Conservation (phyloP, 2,329 filamentous ascomycete species). For the Tolypocladium nubicola region DNA sequence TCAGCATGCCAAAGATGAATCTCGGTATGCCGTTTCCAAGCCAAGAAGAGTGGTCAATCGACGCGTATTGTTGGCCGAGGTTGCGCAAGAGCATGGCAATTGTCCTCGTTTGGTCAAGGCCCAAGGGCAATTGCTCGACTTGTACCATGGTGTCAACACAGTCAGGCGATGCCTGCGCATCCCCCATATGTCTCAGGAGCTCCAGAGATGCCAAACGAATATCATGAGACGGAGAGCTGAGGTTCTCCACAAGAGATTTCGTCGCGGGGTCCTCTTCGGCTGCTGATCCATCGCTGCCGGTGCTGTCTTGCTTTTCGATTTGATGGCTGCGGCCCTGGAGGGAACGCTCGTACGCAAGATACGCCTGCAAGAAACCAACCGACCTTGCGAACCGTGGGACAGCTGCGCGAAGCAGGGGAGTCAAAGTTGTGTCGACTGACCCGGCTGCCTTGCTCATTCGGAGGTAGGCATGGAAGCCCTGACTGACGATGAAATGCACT, state of each 20-base stretch:
- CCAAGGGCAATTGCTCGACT: slow-evolving; percentile 70
- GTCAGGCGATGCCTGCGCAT: slow-evolving; percentile 11
- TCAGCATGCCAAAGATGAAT: slow-evolving; percentile 84
- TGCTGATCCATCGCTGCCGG: slow-evolving; percentile 30
- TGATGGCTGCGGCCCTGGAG: slow-evolving; percentile 7
- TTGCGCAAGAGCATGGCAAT: slow-evolving; percentile 82
- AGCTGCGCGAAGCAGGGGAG: slow-evolving; percentile 53
- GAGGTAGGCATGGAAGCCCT: slow-evolving; percentile 64
- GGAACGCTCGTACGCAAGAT: slow-evolving; percentile 42
- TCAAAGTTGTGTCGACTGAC: slow-evolving; percentile 49
- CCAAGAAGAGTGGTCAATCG: slow-evolving; percentile 49
- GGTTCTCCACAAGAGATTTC: slow-evolving; percentile 56
- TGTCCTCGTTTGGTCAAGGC: slow-evolving; percentile 62
- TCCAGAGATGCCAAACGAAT: slow-evolving; percentile 64
- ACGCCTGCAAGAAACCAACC: slow-evolving; percentile 54
- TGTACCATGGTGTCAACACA: slow-evolving; percentile 51
- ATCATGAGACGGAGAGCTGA: slow-evolving; percentile 65
- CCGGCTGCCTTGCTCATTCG: slow-evolving; percentile 51
- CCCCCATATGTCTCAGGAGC: slow-evolving; percentile 52
- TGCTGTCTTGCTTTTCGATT: slow-evolving; percentile 12
- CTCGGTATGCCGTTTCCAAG: slow-evolving; percentile 62
- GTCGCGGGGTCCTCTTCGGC: slow-evolving; percentile 51
- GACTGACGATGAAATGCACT: slow-evolving; percentile 63
- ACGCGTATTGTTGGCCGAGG: slow-evolving; percentile 53
- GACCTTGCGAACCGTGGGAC: slow-evolving; percentile 56